Conservation (phyloP, 139 green algal genomes). For the Medakamo hakoo region DNA sequence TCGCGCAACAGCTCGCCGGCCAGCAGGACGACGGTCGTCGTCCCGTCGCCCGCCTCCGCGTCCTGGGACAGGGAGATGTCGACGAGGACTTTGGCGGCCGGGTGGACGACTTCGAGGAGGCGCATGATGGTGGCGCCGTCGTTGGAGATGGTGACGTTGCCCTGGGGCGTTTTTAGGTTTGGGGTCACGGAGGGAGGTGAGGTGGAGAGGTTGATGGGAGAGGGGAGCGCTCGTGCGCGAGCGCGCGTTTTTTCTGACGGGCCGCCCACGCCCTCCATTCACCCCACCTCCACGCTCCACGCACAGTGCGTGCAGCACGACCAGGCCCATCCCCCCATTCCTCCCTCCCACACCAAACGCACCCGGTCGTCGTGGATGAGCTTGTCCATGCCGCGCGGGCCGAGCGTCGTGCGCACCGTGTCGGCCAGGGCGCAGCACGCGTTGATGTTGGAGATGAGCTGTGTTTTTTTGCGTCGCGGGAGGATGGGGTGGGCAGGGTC, state of each 20-base stretch:
- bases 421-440: conserved; percentile 92
- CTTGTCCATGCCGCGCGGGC: conserved; percentile 97
- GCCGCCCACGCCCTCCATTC: too few species aligned
- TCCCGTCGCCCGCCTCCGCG: conserved; percentile 88
- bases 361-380: conserved; percentile 77
- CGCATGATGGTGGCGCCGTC: conserved; percentile 99
- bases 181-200: not conserved
- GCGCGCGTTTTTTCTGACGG: too few species aligned
- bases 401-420: conserved; percentile 83
- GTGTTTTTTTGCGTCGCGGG: too few species aligned
- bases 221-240: too few species aligned
- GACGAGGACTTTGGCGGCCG: conserved; percentile 86
- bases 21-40: conserved; percentile 94
- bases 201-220: too few species aligned
- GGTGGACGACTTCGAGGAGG: conserved; percentile 95
- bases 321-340: not conserved
- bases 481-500: too few species aligned
- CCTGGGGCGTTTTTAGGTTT: too few species aligned
- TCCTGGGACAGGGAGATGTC: conserved; percentile 88
- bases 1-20: conserved; percentile 88
- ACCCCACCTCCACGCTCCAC: not conserved
- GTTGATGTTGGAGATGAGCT: conserved; percentile 96
- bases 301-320: conserved; percentile 1
- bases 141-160: conserved; percentile 89
- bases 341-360: too few species aligned